These are phyloP conservation scores for Lactifluus pinguis DNA, from an alignment of 768 basidiomycete species.

Conservation along the genomic window DNA sequence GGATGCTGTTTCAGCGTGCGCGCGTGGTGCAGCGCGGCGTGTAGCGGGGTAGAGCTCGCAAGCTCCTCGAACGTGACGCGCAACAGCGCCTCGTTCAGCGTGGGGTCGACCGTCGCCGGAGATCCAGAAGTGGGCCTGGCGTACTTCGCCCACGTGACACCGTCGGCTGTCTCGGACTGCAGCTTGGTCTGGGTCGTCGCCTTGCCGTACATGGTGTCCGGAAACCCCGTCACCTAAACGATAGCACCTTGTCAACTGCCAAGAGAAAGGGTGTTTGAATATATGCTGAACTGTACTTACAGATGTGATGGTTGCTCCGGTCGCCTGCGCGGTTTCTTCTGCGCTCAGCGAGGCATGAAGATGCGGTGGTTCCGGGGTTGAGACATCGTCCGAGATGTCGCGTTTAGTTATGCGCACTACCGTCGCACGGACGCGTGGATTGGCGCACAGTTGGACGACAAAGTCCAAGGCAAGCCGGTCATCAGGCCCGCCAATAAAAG, in stretches of 20 bases:
- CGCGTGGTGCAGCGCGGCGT: slow-evolving; percentile 41
- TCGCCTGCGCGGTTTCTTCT: slow-evolving; percentile 18
- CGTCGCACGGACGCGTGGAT: slow-evolving; percentile 59
- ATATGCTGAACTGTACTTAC: slow-evolving; percentile 25
- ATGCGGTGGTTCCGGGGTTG: slow-evolving; percentile 21
- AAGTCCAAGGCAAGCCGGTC: slow-evolving; percentile 82
- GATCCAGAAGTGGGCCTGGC: slow-evolving; percentile 25
- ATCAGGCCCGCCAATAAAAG: slow-evolving; percentile 93
- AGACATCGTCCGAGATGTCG: slow-evolving; percentile 26
- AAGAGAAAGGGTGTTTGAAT: neutral
- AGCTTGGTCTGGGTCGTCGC: slow-evolving; percentile 54
- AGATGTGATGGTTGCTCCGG: slow-evolving; percentile 37
- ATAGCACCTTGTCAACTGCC: neutral
- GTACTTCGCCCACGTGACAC: slow-evolving; percentile 62
- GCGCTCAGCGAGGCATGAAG: slow-evolving; percentile 2
- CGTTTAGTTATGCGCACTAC: slow-evolving; percentile 56
- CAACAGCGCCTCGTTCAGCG: slow-evolving; percentile 31
- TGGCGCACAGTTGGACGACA: slow-evolving; percentile 73
- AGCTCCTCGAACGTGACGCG: slow-evolving; percentile 57
- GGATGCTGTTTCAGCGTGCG: slow-evolving; percentile 28
- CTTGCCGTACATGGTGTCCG: slow-evolving; percentile 65
- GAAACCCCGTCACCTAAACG: slow-evolving; percentile 32
- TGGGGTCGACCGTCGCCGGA: neutral
- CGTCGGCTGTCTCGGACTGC: slow-evolving; percentile 80
- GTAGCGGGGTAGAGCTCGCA: slow-evolving; percentile 50